Conservation (phyloP, 2,329 filamentous ascomycete species). For the Cladosporium cucumerinum region DNA sequence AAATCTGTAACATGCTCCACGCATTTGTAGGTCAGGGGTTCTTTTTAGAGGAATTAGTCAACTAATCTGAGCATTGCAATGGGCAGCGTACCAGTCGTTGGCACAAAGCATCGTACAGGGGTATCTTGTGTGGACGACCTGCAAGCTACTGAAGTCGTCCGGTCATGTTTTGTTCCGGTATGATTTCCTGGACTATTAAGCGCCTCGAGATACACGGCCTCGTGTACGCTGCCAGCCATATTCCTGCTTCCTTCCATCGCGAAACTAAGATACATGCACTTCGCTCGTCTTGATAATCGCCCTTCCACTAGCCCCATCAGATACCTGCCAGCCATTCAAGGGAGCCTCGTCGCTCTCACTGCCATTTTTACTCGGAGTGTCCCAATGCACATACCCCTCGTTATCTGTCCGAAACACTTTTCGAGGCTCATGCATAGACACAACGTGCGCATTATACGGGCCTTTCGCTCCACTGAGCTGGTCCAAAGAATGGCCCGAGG, state of each 20-base stretch:
- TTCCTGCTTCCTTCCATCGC: neutral
- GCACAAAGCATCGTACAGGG: neutral
- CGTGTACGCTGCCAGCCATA: neutral
- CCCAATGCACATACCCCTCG: neutral
- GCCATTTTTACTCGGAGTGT: neutral
- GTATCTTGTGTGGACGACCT: neutral
- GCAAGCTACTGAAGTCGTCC: neutral
- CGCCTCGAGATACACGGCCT: neutral
- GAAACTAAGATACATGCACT: neutral
- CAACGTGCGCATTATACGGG: neutral
- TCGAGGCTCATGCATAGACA: neutral
- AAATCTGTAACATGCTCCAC: neutral
- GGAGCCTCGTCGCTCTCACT: slow-evolving; percentile 3
- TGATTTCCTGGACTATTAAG: neutral
- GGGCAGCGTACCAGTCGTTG: neutral
- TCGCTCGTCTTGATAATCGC: slow-evolving; percentile 4
- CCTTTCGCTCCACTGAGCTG: neutral
- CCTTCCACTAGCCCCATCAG: neutral
- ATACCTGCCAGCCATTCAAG: neutral
- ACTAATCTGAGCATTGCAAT: neutral
- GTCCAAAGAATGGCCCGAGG: neutral
- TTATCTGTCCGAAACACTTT: neutral
- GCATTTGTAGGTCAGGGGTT: neutral
- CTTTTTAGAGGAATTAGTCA: neutral
- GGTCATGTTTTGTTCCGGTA: neutral